These are phyloP conservation scores for Pythium graminicola DNA, from an alignment of 352 stramenopile species.

Conservation along the genomic window DNA sequence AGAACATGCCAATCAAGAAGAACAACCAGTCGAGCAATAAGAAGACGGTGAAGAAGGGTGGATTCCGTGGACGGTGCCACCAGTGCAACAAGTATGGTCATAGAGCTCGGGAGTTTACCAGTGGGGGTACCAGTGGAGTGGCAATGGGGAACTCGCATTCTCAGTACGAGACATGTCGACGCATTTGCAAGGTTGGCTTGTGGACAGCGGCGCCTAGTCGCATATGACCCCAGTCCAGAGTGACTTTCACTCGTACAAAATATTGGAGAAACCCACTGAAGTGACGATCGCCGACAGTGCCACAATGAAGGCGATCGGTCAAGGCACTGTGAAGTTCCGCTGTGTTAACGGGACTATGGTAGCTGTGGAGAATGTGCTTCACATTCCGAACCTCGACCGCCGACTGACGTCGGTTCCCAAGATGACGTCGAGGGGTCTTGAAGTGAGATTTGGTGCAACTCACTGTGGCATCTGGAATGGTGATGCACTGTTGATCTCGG, in stretches of 20 bases:
- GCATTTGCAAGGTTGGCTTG: not conserved
- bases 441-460: not conserved
- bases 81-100: slow-evolving; percentile 2
- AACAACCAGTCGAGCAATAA: not conserved
- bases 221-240: not conserved
- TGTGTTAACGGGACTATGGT: not conserved
- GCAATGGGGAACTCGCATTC: not conserved
- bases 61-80: not conserved
- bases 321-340: not conserved
- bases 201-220: slow-evolving; percentile 5
- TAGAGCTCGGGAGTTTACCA: too few species aligned
- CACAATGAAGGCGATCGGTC: not conserved
- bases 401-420: not conserved
- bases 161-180: too few species aligned
- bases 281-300: not conserved
- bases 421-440: not conserved
- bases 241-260: not conserved
- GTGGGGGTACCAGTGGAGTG: too few species aligned
- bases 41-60: not conserved
- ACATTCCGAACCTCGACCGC: slow-evolving; percentile 1
- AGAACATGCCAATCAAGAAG: too few species aligned
- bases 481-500: not conserved
- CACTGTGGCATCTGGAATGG: not conserved
- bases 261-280: not conserved
- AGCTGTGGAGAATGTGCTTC: not conserved